These are phyloP conservation scores for Byssochlamys sp. DNA, from an alignment of 2,329 filamentous ascomycete species.

Conservation along the genomic window DNA sequence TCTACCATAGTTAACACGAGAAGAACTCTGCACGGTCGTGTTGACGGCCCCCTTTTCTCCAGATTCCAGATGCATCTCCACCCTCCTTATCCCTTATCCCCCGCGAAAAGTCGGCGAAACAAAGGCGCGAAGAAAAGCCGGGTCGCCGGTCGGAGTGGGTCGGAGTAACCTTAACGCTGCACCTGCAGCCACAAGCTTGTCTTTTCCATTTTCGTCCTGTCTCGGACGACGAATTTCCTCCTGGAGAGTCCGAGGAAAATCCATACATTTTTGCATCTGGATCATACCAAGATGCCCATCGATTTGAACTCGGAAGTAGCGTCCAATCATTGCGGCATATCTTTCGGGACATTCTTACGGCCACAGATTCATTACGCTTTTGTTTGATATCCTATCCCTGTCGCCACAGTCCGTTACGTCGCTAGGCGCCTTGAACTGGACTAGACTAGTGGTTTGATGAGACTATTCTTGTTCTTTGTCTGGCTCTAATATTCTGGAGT, in stretches of 20 bases:
- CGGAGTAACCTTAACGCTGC: not conserved
- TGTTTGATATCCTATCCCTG: not conserved
- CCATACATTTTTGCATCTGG: not conserved
- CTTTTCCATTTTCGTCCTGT: not conserved
- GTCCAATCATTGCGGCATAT: not conserved
- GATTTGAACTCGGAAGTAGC: not conserved
- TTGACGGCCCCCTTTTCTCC: not conserved
- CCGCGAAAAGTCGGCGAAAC: constrained; percentile 14
- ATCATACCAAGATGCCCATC: not conserved
- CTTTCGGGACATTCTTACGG: not conserved
- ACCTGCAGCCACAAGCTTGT: not conserved
- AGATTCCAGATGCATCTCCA: not conserved
- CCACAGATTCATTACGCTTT: not conserved
- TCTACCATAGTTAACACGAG: not conserved
- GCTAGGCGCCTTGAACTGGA: not conserved
- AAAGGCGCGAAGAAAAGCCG: not conserved
- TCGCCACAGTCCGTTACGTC: not conserved
- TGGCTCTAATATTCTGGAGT: not conserved
- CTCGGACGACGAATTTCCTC: not conserved
- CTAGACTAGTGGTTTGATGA: not conserved
- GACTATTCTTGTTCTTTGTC: not conserved
- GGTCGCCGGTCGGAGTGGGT: not conserved
- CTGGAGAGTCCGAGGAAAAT: not conserved
- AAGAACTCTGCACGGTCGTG: not conserved
- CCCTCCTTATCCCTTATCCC: constrained; percentile 13